Base-by-base conservation (phyloP, 768 basidiomycete species). In the Trametes maxima region DNA sequence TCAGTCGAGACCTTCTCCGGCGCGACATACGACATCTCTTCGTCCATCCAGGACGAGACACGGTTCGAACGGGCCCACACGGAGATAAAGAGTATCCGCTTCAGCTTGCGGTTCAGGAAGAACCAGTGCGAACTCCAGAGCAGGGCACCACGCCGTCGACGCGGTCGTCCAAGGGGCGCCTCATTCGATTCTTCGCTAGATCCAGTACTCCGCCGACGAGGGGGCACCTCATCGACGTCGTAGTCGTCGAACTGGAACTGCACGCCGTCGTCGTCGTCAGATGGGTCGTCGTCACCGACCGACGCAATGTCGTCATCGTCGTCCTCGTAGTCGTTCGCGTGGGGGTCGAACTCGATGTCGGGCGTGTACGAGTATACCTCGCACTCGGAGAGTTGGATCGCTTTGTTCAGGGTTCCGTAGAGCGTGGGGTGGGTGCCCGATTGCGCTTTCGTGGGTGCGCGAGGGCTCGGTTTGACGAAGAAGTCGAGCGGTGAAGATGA, bases 111-210 rank as follows among this genome's bases (percentile, higher is more conserved):
- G 80, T 95, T 96, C 69, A 94, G 79, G 79, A 98, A 96, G 80
- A 98, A 98, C 89, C 94, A 96, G 73, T 96, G 93, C 12, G 92
- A 93, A 36, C 92, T 95, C 95, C 95, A 98, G 7, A 98, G 80
- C 59, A 98, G 77, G 4, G 93, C 89, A 17, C 93, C 92, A 19
- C 85, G 82, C 64, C 87, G 71, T 28, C 76, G 83, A 69, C 82
- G 84, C 54, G 83, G 69, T 76, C 57, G 79, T 76, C 21, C 79
- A 68, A 42, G 71, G 65, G 35, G 75, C 69, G 52, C 50, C 46
- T 61, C 64, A 62, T 59, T 64, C 36, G 63, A 54, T 59, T 66
- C 72, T 60, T 63, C 68, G 62, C 62, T 63, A 49, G 54, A 60
- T 52, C 47, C 58, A 35, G 79, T 77, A 62, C 73, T 64, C 46